Conservation (phyloP, 352 stramenopile species). For the Phytophthora sansomeana region DNA sequence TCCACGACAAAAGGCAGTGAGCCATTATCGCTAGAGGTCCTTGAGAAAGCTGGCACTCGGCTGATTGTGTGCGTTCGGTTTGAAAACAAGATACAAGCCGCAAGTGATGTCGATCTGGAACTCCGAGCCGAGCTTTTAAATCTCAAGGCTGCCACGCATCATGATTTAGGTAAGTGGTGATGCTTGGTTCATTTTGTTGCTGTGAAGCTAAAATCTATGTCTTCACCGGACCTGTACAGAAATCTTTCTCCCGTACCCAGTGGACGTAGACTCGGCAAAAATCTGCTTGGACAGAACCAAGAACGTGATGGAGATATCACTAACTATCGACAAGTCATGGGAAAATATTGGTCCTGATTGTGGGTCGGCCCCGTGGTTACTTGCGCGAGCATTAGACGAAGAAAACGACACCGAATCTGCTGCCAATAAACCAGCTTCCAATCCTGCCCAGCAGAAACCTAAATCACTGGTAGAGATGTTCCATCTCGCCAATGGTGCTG, state of each 20-base stretch:
- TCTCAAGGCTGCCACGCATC: constrained; percentile 56
- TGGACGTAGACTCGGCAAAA: constrained; percentile 40
- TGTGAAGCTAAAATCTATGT: not conserved
- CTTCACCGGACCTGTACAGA: constrained; percentile 21
- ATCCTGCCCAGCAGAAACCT: constrained; percentile 24
- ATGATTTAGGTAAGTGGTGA: constrained; percentile 54
- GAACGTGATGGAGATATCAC: constrained; percentile 50
- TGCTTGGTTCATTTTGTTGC: not conserved
- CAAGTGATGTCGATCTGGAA: constrained; percentile 55
- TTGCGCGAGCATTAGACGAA: constrained; percentile 58
- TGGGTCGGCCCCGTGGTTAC: constrained; percentile 73
- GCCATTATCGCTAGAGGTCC: constrained; percentile 54
- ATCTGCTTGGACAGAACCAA: constrained; percentile 44
- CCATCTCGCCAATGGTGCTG: constrained; percentile 47
- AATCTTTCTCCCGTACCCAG: constrained; percentile 75
- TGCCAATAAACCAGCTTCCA: not conserved
- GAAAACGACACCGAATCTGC: constrained; percentile 25
- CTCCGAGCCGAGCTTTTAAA: constrained; percentile 56
- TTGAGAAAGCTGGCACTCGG: constrained; percentile 42
- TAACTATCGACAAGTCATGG: constrained; percentile 68
- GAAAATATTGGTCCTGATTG: constrained; percentile 45
- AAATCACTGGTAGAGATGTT: constrained; percentile 80
- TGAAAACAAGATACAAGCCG: constrained; percentile 33
- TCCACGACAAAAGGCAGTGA: constrained; percentile 42
- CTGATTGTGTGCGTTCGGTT: constrained; percentile 56